Evolutionary conservation across 805 yeast species (phyloP).

Genomic region (Sugiyamaella americana): DNA sequence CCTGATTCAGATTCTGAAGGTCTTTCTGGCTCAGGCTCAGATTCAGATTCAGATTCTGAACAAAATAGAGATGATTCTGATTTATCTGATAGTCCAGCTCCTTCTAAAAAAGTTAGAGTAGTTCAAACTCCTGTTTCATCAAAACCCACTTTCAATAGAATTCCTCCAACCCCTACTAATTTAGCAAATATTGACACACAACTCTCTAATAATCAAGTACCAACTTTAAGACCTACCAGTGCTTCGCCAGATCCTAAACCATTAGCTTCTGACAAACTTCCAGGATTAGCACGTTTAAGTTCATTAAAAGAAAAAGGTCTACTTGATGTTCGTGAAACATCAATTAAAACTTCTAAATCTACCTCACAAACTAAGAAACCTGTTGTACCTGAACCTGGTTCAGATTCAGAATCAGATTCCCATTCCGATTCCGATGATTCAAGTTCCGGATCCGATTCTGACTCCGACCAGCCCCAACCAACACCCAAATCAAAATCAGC

Average conservation of each 20-base stretch:
- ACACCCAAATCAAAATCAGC: slow-evolving; percentile 8
- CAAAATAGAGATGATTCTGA: slow-evolving; percentile 12
- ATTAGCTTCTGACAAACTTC: background rate
- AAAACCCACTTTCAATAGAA: no score
- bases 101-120: slow-evolving; percentile 12
- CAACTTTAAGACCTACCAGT: background rate
- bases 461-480: slow-evolving; percentile 4
- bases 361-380: background rate
- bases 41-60: background rate
- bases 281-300: slow-evolving; percentile 9
- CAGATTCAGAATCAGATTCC: slow-evolving; percentile 16
- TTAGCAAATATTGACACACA: no score
- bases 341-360: background rate
- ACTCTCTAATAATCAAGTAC: no score
- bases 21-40: no score
- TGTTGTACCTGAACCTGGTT: slow-evolving; percentile 11
- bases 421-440: slow-evolving; percentile 12
- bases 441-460: slow-evolving; percentile 4
- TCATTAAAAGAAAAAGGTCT: slow-evolving; percentile 1
- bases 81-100: slow-evolving; percentile 13
- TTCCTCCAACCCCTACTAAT: no score
- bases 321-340: slow-evolving; percentile 1
- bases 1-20: no score
- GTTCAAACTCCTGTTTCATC: slow-evolving; percentile 8
- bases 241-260: background rate